phyloP scores from a whole-genome alignment of 768 basidiomycete genomes.

The Pleurotus salmoneostramineus region DNA sequence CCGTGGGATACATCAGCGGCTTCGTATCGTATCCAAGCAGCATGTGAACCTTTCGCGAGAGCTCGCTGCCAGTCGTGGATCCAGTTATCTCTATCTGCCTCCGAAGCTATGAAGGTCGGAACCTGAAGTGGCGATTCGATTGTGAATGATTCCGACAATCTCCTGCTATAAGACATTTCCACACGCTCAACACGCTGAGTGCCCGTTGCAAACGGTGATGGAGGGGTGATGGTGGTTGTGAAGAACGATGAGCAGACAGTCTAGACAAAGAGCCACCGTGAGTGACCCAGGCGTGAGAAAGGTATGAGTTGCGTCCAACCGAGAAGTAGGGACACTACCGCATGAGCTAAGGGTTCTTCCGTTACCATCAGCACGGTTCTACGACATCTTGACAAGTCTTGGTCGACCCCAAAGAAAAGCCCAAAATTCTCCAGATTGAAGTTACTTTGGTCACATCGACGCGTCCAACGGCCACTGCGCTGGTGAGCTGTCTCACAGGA shows the following conservation, averaged over 20 bases:
- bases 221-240: not conserved
- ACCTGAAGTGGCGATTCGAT: conserved; percentile 18
- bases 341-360: not conserved
- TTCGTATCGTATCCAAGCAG: not conserved
- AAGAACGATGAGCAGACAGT: not conserved
- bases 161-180: conserved; percentile 27
- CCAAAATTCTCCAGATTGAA: no score
- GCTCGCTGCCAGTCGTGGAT: conserved; percentile 52
- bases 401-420: no score
- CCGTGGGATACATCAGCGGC: not conserved
- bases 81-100: conserved; percentile 43
- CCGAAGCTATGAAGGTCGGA: conserved; percentile 18
- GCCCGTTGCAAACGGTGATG: not conserved
- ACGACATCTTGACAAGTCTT: no score
- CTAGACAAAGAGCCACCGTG: not conserved
- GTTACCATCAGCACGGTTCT: no score
- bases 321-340: not conserved
- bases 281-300: not conserved
- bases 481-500: not conserved
- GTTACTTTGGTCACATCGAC: no score
- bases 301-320: not conserved
- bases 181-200: not conserved
- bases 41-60: conserved; percentile 50
- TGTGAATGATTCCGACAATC: conserved; percentile 33
- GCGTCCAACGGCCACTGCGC: no score